These are phyloP conservation scores for Debaryomyces hansenii DNA, from an alignment of 805 yeast species.

Conservation along the genomic window DNA sequence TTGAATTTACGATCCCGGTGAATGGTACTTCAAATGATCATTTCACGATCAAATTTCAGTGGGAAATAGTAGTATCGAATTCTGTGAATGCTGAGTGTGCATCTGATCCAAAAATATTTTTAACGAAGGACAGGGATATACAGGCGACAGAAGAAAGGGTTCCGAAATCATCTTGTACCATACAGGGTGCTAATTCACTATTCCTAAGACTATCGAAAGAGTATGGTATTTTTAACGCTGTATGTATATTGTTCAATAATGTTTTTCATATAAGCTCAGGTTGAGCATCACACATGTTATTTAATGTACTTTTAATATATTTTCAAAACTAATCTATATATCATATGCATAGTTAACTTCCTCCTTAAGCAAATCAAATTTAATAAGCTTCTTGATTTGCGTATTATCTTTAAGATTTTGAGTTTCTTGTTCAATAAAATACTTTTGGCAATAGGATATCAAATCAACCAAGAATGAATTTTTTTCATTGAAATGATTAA, in stretches of 20 bases:
- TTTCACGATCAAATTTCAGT: slow-evolving; percentile 12
- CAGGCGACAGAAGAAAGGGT: slow-evolving; percentile 2
- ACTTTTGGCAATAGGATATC: slow-evolving; percentile 24
- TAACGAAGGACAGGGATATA: slow-evolving; percentile 6
- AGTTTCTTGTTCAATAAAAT: slow-evolving; percentile 2
- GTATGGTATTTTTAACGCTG: slow-evolving; percentile 25
- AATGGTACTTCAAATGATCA: not conserved
- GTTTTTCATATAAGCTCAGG: slow-evolving; percentile 10
- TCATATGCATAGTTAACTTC: slow-evolving; percentile 9
- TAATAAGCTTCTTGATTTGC: slow-evolving; percentile 3
- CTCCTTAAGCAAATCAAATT: slow-evolving; percentile 30
- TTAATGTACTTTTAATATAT: too few relatives aligned
- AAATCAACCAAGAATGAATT: slow-evolving; percentile 25
- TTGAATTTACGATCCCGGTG: slow-evolving; percentile 14
- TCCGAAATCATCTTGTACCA: not conserved
- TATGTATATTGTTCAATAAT: slow-evolving; percentile 22
- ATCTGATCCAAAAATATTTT: slow-evolving; percentile 13
- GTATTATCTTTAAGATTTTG: slow-evolving; percentile 7
- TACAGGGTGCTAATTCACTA: slow-evolving; percentile 9
- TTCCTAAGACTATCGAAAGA: slow-evolving; percentile 21
- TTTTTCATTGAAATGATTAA: slow-evolving; percentile 31
- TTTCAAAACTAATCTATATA: not conserved
- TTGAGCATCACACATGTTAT: too few relatives aligned
- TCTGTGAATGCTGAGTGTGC: slow-evolving; percentile 23
- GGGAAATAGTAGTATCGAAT: slow-evolving; percentile 25